Evolutionary conservation across 805 yeast genomes (phyloP), one percentile per base, ranked within the genome.

Genomic region (Wickerhamia fluorescens): DNA sequence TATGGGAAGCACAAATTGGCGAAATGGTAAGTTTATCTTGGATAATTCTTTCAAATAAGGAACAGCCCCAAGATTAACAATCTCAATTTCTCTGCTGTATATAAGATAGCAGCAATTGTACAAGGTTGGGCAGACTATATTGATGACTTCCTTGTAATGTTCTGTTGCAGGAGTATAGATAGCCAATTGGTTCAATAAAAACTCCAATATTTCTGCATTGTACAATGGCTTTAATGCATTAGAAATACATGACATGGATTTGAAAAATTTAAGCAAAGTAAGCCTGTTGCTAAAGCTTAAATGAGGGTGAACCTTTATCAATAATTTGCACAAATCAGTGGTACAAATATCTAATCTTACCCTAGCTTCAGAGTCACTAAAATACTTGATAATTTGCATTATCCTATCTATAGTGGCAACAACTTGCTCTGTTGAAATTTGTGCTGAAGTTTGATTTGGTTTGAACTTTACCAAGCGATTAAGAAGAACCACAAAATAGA

Each of bases 91-190:
- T 8, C 66, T 47, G 2, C 44, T 31, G 33, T 61, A 61, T 36
- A 66, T 68, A 34, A 73, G 54, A 23, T 70, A 62, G 38, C 78
- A 70, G 33, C 70, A 59, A 37, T 72, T 71, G 55, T 67, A 72
- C 23, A 73, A 41, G 0, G 66, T 56, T 0, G 75, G 78, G 29
- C 72, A 58, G 5, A 68, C 47, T 18, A 64, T 55, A 34, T 67
- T 68, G 16, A 62, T 53, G 9, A 63, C 53, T 28, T 63, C 68
- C 30, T 57, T 61, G 41, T 49, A 61, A 29, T 54, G 53, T 3
- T 33, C 36, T 4, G 16, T 28, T 2, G 49, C 21, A 4, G 67
- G 60, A 2, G 52, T 37, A 36, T 52, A 47, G 11, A 29, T 35
- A 28, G 44, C 42, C 25, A 64, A 36, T 20, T 56, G 36, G 2